Evolutionary conservation across 148 eudicot genomes (phyloP).

Genomic region (Pouteria glomerata): DNA sequence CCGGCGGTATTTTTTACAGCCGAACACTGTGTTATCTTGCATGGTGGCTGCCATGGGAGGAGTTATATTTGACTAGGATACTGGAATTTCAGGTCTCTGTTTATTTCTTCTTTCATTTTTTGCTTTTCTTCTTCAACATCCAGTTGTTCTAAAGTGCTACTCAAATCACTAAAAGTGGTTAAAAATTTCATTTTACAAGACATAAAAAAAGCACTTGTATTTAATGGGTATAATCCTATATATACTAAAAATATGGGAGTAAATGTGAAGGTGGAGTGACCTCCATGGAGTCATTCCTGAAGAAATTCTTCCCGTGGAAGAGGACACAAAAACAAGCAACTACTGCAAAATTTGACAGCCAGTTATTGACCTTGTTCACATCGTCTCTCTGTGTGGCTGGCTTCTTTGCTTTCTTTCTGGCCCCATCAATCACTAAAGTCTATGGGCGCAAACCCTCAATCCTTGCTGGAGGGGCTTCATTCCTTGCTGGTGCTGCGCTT

Average conservation of each 20-base stretch:
- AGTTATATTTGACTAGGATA: too few species aligned
- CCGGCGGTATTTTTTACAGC: too few species aligned
- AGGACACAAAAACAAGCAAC: neutral
- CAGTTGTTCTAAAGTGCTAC: too few species aligned
- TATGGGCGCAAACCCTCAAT: neutral
- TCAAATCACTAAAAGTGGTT: too few species aligned
- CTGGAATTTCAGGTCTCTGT: neutral
- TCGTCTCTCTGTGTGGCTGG: neutral
- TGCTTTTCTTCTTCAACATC: neutral
- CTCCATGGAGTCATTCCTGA: too few species aligned
- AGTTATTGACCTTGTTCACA: neutral
- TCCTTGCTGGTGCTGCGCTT: neutral
- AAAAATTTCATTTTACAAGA: too few species aligned
- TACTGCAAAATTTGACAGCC: neutral
- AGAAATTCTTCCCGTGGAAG: neutral
- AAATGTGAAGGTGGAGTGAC: too few species aligned
- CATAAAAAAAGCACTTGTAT: too few species aligned
- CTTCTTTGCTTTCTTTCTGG: neutral
- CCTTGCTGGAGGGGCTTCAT: neutral
- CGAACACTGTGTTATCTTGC: neutral
- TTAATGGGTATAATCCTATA: too few species aligned
- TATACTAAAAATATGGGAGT: too few species aligned
- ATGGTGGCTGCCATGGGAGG: neutral
- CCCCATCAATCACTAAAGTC: neutral
- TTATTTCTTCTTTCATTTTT: too few species aligned